Percentiles rank a stretch among this genome's conserved stretches.
Conservation (phyloP, 352 stramenopile species). For the Phytopythium helicoides region DNA sequence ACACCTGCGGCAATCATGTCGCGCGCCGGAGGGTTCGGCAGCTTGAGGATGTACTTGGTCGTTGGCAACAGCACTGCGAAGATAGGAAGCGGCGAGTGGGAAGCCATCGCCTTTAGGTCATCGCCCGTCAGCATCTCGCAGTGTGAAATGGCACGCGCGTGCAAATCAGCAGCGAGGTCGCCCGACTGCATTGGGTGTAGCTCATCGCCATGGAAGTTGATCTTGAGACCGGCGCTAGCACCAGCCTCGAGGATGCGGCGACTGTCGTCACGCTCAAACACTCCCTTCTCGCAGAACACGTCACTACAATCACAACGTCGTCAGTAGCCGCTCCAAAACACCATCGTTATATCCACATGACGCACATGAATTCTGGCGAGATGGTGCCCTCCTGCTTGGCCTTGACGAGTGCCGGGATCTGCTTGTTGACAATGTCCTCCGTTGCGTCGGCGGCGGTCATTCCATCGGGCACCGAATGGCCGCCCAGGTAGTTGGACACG, state of each 20-base stretch:
- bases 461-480: conserved; percentile 75
- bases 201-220: conserved; percentile 87
- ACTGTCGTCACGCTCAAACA: conserved; percentile 81
- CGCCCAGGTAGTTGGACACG: conserved; percentile 73
- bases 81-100: conserved; percentile 45
- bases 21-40: conserved; percentile 63
- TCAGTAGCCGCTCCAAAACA: neutral
- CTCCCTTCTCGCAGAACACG: conserved; percentile 84
- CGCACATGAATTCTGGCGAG: conserved; percentile 75
- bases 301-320: conserved; percentile 21
- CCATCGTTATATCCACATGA: too few relatives aligned
- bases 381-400: conserved; percentile 70
- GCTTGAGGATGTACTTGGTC: conserved; percentile 83
- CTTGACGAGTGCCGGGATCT: conserved; percentile 66
- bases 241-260: conserved; percentile 69
- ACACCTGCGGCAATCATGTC: conserved; percentile 70
- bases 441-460: conserved; percentile 61
- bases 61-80: conserved; percentile 80
- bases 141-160: conserved; percentile 67
- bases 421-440: conserved; percentile 67
- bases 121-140: conserved; percentile 72
- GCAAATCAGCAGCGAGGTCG: conserved; percentile 51
- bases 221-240: conserved; percentile 56
- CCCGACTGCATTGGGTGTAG: conserved; percentile 72
- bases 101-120: conserved; percentile 66